Percentiles rank a stretch among this genome's conserved stretches.
phyloP scores from a whole-genome alignment of 495 filamentous ascomycete genomes.

The Parmelia sp. region DNA sequence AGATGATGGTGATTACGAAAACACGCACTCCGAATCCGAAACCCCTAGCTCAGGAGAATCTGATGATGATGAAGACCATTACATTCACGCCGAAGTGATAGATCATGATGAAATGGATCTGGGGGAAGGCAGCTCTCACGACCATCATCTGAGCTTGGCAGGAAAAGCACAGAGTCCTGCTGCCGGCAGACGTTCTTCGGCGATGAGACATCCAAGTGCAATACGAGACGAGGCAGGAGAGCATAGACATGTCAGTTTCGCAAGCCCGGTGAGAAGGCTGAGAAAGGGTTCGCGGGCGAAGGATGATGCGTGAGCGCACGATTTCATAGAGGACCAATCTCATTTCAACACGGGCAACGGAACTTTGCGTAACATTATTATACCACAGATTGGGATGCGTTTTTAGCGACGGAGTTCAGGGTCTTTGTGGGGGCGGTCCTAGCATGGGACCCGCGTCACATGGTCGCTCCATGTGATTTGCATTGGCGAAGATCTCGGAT shows the following conservation, averaged over 20 bases:
- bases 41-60: slow-evolving; percentile 44
- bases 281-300: slow-evolving; percentile 19
- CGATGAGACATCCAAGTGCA: slow-evolving; percentile 31
- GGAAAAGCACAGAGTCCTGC: slow-evolving; percentile 11
- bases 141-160: slow-evolving; percentile 26
- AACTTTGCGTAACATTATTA: background rate
- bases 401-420: slow-evolving; percentile 13
- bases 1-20: slow-evolving; percentile 73
- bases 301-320: slow-evolving; percentile 6
- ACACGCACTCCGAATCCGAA: slow-evolving; percentile 46
- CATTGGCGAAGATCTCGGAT: background rate
- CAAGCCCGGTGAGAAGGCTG: slow-evolving; percentile 35
- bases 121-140: slow-evolving; percentile 33
- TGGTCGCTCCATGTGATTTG: background rate
- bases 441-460: background rate
- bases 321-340: background rate
- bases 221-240: slow-evolving; percentile 45
- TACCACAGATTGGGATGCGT: slow-evolving; percentile 9
- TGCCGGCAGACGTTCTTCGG: slow-evolving; percentile 30
- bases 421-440: background rate
- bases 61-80: slow-evolving; percentile 45
- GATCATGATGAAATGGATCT: slow-evolving; percentile 36
- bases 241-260: slow-evolving; percentile 45
- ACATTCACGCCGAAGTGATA: slow-evolving; percentile 22
- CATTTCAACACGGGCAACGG: background rate